Conservation (phyloP, 805 yeast species). For the Crinitomyces ghanaensis region DNA sequence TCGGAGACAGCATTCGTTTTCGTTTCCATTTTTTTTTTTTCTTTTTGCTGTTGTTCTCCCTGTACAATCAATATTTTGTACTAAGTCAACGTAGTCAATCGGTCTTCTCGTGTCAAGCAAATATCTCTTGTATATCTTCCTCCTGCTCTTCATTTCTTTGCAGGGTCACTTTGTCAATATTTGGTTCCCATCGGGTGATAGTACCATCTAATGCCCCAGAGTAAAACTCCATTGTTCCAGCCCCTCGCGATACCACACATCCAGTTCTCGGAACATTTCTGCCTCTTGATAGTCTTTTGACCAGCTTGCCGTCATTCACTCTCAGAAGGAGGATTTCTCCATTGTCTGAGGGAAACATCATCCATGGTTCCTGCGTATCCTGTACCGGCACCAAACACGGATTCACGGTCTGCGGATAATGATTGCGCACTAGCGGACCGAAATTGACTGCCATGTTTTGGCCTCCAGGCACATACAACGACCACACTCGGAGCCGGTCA, state of each 20-base stretch:
- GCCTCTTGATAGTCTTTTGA: conserved; percentile 41
- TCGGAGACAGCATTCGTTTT: too few relatives aligned
- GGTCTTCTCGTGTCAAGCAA: too few relatives aligned
- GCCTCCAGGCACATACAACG: conserved; percentile 39
- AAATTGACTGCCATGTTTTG: conserved; percentile 57
- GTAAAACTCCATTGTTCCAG: conserved; percentile 34
- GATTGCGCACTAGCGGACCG: conserved; percentile 67
- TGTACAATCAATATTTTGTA: too few relatives aligned
- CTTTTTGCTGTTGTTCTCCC: too few relatives aligned
- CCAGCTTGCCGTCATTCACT: conserved; percentile 49
- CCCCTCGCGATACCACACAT: conserved; percentile 40
- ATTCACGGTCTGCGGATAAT: conserved; percentile 44
- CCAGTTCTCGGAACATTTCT: conserved; percentile 35
- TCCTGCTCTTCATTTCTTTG: too few relatives aligned
- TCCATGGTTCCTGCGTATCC: conserved; percentile 45
- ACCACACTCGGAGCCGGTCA: conserved; percentile 75
- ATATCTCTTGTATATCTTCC: too few relatives aligned
- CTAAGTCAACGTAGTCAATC: too few relatives aligned
- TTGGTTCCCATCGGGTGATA: conserved; percentile 51
- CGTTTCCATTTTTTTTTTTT: too few relatives aligned
- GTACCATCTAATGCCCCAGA: conserved; percentile 63
- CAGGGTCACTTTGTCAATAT: too few relatives aligned
- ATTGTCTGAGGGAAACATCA: conserved; percentile 64
- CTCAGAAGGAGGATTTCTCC: conserved; percentile 57
- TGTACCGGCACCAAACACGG: conserved; percentile 39